Evolutionary conservation across 768 basidiomycete genomes (phyloP).

Genomic region (Epithele typhae): DNA sequence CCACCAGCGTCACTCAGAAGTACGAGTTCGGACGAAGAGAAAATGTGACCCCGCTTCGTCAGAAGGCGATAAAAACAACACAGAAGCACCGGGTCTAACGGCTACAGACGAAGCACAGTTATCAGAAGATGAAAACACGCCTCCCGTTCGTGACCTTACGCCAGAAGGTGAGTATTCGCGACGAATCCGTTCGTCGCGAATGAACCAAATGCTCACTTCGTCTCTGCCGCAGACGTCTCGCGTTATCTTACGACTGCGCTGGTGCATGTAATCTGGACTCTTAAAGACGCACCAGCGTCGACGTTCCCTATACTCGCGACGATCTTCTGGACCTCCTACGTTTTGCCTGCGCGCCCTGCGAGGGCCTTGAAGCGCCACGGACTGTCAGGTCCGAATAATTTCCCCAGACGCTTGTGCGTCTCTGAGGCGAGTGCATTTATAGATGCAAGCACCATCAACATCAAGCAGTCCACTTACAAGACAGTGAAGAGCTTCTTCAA

Average conservation of each 20-base stretch:
- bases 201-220: neutral
- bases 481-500: slow-evolving; percentile 81
- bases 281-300: slow-evolving; percentile 42
- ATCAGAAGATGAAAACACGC: too few species aligned
- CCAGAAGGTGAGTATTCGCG: slow-evolving; percentile 22
- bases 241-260: slow-evolving; percentile 55
- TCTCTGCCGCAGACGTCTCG: slow-evolving; percentile 42
- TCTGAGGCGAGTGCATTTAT: neutral
- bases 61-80: too few species aligned
- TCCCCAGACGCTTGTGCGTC: too few species aligned
- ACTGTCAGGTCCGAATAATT: slow-evolving; percentile 23
- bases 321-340: slow-evolving; percentile 67
- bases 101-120: too few species aligned
- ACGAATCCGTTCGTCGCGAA: too few species aligned
- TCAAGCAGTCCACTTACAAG: slow-evolving; percentile 79
- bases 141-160: slow-evolving; percentile 1
- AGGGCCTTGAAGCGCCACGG: slow-evolving; percentile 33
- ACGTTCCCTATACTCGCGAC: slow-evolving; percentile 76
- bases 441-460: slow-evolving; percentile 47
- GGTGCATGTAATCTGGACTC: slow-evolving; percentile 56
- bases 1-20: too few species aligned
- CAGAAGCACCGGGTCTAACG: too few species aligned
- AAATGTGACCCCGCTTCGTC: too few species aligned
- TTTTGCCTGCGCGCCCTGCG: slow-evolving; percentile 80
- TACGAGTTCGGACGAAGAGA: too few species aligned